phyloP scores from a whole-genome alignment of 495 filamentous ascomycete species.

The Aspergillus avenaceus region DNA sequence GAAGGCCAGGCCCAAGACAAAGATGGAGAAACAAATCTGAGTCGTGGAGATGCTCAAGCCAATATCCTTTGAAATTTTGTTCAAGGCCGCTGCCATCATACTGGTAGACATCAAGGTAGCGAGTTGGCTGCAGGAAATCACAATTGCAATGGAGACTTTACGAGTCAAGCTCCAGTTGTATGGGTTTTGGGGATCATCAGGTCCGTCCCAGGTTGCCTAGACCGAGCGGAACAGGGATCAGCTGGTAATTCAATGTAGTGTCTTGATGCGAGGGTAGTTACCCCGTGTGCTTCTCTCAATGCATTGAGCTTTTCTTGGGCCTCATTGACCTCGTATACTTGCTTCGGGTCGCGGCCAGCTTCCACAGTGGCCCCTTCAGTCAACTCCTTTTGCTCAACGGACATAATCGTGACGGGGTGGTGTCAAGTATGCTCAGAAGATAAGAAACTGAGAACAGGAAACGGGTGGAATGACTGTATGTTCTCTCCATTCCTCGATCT shows the following conservation, averaged over 20 bases:
- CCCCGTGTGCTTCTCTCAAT: background rate
- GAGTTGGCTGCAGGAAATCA: background rate
- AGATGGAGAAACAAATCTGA: background rate
- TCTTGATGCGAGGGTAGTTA: background rate
- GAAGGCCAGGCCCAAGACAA: background rate
- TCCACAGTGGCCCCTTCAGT: background rate
- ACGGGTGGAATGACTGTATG: no score
- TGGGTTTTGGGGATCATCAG: background rate
- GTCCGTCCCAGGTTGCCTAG: constrained; percentile 2
- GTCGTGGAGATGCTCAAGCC: background rate
- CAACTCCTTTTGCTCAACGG: background rate
- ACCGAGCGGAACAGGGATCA: background rate
- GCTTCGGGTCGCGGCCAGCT: background rate
- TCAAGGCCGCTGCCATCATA: constrained; percentile 3
- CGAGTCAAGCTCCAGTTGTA: background rate
- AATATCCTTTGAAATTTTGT: background rate
- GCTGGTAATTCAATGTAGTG: background rate
- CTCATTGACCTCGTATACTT: background rate
- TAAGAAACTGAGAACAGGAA: no score
- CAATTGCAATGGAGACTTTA: constrained; percentile 1
- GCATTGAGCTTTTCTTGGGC: background rate
- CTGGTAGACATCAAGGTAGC: constrained; percentile 1
- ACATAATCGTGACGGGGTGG: background rate
- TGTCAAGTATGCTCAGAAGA: background rate
- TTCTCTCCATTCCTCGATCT: no score